A percentile compares a stretch with the other conserved stretches of the same genome.
Evolutionary conservation across 306 rosid genomes (phyloP).

Genomic region (Cucurbita argyrosperma): DNA sequence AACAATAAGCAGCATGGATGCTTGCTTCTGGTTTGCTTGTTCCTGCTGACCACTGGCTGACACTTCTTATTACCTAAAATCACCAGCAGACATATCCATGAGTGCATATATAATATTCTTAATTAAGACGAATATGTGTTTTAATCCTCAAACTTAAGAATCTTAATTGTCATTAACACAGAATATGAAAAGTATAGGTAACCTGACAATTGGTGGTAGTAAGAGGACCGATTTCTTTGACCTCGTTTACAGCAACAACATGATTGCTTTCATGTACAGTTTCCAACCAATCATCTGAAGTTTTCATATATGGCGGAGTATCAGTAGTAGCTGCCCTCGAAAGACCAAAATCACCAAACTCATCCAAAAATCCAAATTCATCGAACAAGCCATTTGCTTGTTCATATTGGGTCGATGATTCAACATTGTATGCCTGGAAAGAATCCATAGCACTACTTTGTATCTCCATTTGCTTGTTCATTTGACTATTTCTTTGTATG

Average conservation of each 20-base stretch:
- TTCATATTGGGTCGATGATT: slow-evolving; percentile 18
- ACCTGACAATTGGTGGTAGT: slow-evolving; percentile 29
- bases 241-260: slow-evolving; percentile 2
- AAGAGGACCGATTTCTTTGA: slow-evolving; percentile 19
- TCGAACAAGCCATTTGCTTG: slow-evolving; percentile 20
- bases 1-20: slow-evolving; percentile 30
- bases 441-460: slow-evolving; percentile 11
- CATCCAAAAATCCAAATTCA: slow-evolving; percentile 27
- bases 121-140: not conserved
- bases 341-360: slow-evolving; percentile 15
- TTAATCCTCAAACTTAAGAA: not conserved
- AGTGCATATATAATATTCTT: not conserved
- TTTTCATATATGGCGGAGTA: not conserved
- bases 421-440: slow-evolving; percentile 7
- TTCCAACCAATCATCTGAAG: slow-evolving; percentile 13
- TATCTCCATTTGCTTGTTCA: not conserved
- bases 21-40: slow-evolving; percentile 37
- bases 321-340: slow-evolving; percentile 10
- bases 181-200: not conserved
- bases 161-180: not conserved
- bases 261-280: slow-evolving; percentile 1
- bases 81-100: not conserved
- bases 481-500: slow-evolving; percentile 12
- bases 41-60: slow-evolving; percentile 44
- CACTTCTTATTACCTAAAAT: slow-evolving; percentile 30